Evolutionary conservation across 768 basidiomycete genomes (phyloP).

Genomic region (Lentinula boryana): DNA sequence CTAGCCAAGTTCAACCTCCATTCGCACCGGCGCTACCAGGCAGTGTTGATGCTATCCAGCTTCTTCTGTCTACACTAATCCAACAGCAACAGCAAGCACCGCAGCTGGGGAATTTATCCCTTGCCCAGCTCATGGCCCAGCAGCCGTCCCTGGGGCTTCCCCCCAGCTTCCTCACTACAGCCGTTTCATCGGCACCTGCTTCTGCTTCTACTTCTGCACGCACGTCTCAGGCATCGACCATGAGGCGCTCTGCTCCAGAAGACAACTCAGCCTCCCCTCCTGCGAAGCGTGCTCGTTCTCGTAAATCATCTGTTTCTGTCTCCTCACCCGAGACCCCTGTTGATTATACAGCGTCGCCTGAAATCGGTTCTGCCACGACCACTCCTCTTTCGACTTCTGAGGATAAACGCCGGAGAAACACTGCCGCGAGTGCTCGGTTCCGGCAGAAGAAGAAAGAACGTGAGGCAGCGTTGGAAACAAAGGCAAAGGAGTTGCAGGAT

Average conservation of each 20-base stretch:
- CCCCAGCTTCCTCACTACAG: background rate
- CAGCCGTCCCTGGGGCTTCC: conserved; percentile 1
- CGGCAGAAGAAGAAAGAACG: conserved; percentile 95
- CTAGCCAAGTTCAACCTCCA: conserved; percentile 27
- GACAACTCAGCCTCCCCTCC: conserved; percentile 27
- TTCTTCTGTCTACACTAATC: conserved; percentile 36
- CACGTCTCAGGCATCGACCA: conserved; percentile 3
- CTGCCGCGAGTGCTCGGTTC: conserved; percentile 90
- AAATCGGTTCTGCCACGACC: background rate
- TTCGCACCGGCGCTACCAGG: conserved; percentile 20
- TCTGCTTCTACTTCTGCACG: conserved; percentile 11
- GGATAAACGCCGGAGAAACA: conserved; percentile 93
- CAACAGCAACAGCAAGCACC: conserved; percentile 28
- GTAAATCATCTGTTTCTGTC: conserved; percentile 38
- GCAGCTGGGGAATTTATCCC: conserved; percentile 36
- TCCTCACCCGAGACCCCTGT: conserved; percentile 22
- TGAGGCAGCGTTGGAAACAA: conserved; percentile 81
- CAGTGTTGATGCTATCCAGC: conserved; percentile 33
- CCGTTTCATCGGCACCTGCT: conserved; percentile 16
- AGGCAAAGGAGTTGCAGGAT: conserved; percentile 80
- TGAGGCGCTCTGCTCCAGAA: conserved; percentile 13
- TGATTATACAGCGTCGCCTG: conserved; percentile 15
- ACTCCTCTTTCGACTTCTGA: conserved; percentile 52
- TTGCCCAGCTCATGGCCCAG: conserved; percentile 67
- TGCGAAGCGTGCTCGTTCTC: conserved; percentile 52